phyloP scores from a whole-genome alignment of 129 eudicot genomes.

The Oenanthe sinensis region DNA sequence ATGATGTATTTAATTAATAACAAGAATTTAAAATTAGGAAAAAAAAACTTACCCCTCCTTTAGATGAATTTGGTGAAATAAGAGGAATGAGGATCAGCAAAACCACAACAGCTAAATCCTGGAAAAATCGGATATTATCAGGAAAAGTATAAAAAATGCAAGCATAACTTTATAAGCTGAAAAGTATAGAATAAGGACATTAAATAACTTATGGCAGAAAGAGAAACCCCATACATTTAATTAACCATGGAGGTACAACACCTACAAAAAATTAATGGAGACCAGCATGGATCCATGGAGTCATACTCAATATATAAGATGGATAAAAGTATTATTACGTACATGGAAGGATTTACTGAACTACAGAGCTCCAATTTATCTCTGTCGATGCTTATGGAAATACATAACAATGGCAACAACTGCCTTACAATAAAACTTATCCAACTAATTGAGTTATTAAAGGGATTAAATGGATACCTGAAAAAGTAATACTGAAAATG shows the following conservation, averaged over 20 bases:
- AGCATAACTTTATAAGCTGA: neutral
- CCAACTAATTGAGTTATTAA: neutral
- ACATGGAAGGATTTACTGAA: neutral
- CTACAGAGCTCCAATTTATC: neutral
- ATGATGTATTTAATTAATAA: neutral
- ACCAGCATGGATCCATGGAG: neutral
- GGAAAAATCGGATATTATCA: slow-evolving; percentile 6
- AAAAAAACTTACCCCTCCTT: slow-evolving; percentile 82
- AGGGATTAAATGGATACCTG: slow-evolving; percentile 46
- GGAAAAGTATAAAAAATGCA: neutral
- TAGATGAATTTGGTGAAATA: slow-evolving; percentile 93
- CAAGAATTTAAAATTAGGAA: neutral
- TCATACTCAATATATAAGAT: neutral
- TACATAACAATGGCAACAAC: neutral
- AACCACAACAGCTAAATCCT: slow-evolving; percentile 99
- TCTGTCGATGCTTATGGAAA: neutral
- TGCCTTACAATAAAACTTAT: neutral
- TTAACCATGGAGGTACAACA: neutral
- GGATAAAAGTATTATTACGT: neutral
- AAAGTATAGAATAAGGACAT: neutral
- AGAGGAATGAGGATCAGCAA: slow-evolving; percentile 95
- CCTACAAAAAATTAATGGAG: neutral
- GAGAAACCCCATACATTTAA: neutral
- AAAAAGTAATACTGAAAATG: slow-evolving; percentile 95
- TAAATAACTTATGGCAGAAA: neutral